phyloP scores from a whole-genome alignment of 139 green algal genomes.

The Chlorella ohadii region DNA sequence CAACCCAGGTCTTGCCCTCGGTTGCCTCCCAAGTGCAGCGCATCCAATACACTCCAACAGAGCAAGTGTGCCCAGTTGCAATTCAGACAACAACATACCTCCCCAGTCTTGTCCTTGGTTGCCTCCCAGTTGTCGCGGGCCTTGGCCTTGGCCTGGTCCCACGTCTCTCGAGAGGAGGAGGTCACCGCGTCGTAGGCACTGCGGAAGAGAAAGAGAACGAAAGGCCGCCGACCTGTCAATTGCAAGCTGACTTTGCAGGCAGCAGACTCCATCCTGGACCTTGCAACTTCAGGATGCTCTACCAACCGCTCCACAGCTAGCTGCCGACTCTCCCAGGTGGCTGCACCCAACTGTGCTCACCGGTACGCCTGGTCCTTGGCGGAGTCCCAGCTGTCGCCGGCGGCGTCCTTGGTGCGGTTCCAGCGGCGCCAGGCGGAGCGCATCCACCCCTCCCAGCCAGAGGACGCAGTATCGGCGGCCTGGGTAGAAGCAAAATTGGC shows the following conservation, averaged over 20 bases:
- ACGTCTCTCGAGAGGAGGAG: conserved; percentile 22
- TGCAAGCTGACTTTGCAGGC: no score
- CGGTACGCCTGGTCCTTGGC: conserved; percentile 26
- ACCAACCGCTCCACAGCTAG: no score
- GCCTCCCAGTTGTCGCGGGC: not conserved
- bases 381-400: conserved; percentile 26
- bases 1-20: no score
- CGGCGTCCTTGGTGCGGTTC: conserved; percentile 34
- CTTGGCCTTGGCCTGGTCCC: conserved; percentile 43
- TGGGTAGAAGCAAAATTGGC: conserved; percentile 10
- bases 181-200: conserved; percentile 31
- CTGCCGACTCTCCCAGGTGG: no score
- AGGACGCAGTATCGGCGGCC: conserved; percentile 1
- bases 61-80: not conserved
- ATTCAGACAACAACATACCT: not conserved
- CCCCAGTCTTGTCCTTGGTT: conserved; percentile 32
- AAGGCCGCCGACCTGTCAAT: no score
- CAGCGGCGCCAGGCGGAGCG: conserved; percentile 26
- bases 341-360: not conserved
- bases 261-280: no score
- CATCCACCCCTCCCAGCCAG: conserved; percentile 39
- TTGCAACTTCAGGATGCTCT: no score
- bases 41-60: not conserved
- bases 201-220: not conserved
- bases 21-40: not conserved